Conservation (phyloP, 2,329 filamentous ascomycete species). For the Aspergillus thermomutatus region DNA sequence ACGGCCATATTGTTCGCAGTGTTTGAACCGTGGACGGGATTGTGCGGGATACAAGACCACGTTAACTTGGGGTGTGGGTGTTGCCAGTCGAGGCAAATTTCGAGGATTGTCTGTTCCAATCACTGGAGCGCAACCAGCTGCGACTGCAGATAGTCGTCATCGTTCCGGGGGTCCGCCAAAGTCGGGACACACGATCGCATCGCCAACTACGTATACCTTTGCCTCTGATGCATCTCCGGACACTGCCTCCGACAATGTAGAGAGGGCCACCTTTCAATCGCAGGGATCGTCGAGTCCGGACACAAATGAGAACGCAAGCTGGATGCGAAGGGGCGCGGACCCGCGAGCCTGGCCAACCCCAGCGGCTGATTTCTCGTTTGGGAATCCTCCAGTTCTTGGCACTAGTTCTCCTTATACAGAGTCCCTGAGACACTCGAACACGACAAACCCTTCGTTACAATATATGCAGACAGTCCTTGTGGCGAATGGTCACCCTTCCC, state of each 20-base stretch:
- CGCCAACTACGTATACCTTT: not conserved
- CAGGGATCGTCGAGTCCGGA: conserved; percentile 7
- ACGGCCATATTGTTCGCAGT: conserved; percentile 92
- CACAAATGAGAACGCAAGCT: conserved; percentile 13
- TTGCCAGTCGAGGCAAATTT: conserved; percentile 92
- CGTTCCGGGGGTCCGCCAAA: not conserved
- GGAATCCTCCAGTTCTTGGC: not conserved
- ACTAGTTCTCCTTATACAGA: not conserved
- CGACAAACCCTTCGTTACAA: not conserved
- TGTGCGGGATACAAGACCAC: conserved; percentile 97
- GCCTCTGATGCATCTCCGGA: not conserved
- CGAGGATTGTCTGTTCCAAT: conserved; percentile 76
- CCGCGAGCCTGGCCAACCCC: conserved; percentile 18
- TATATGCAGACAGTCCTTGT: not conserved
- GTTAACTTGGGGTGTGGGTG: conserved; percentile 92
- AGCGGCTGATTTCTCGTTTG: not conserved
- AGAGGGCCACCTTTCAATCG: not conserved
- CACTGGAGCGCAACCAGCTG: conserved; percentile 44
- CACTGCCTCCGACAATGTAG: not conserved
- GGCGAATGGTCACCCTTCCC: not conserved
- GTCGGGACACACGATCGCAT: not conserved
- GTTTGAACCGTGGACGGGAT: conserved; percentile 84
- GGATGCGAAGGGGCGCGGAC: conserved; percentile 19
- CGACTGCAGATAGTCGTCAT: conserved; percentile 10
- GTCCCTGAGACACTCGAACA: not conserved